phyloP scores from a whole-genome alignment of 1,139 yeast species.

The Maudiozyma humilis region DNA sequence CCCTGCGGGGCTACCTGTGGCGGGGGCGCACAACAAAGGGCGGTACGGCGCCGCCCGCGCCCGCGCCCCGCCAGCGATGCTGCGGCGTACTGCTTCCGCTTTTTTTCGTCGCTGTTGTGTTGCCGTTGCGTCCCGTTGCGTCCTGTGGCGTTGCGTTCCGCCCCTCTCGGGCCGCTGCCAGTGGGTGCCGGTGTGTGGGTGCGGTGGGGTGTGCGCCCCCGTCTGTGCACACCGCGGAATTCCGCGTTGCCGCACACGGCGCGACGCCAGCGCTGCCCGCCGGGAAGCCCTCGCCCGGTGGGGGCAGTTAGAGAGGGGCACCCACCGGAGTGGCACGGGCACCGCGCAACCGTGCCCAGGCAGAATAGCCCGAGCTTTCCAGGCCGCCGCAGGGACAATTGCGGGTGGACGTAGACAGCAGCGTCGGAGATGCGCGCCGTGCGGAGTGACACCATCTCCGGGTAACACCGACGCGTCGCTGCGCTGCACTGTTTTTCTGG shows the following conservation, averaged over 20 bases:
- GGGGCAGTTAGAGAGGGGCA: not conserved
- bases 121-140: not conserved
- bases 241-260: too few species aligned
- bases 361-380: too few species aligned
- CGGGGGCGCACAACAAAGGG: not conserved
- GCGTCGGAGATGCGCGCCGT: too few species aligned
- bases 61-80: not conserved
- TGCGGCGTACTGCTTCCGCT: not conserved
- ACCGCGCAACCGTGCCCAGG: conserved; percentile 4
- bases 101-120: not conserved
- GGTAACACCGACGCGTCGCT: not conserved
- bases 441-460: not conserved
- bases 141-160: not conserved
- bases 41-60: too few species aligned
- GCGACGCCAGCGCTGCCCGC: too few species aligned
- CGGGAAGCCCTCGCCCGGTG: not conserved
- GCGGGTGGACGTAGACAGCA: too few species aligned
- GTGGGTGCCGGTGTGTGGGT: not conserved
- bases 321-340: not conserved
- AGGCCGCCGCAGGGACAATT: too few species aligned
- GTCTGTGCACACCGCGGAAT: too few species aligned
- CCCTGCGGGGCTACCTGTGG: not conserved
- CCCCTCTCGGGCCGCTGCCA: not conserved
- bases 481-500: not conserved
- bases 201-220: not conserved